Conservation (phyloP, 2,329 filamentous ascomycete species). For the Zasmidium angulare region DNA sequence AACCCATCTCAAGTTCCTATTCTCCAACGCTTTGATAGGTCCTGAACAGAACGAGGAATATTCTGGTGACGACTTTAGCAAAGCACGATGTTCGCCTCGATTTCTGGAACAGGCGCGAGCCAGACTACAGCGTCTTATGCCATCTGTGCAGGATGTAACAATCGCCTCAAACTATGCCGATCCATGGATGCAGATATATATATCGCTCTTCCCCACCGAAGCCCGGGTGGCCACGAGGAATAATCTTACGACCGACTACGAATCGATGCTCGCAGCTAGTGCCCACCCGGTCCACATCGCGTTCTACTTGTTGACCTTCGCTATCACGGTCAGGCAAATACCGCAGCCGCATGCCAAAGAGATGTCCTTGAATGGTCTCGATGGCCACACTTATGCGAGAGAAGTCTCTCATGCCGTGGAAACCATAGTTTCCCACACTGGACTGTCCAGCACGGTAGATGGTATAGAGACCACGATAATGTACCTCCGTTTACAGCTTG, state of each 20-base stretch:
- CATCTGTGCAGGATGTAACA: constrained; percentile 18
- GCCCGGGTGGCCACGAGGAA: constrained; percentile 18
- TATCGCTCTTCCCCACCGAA: constrained; percentile 26
- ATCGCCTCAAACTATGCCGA: constrained; percentile 20
- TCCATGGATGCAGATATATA: constrained; percentile 32
- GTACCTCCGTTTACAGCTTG: constrained; percentile 37
- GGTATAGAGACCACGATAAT: constrained; percentile 36
- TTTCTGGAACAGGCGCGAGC: constrained; percentile 21
- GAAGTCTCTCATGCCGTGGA: constrained; percentile 31
- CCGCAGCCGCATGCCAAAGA: constrained; percentile 13
- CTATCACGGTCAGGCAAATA: constrained; percentile 32
- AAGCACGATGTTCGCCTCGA: constrained; percentile 12
- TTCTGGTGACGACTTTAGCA: not conserved
- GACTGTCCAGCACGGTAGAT: constrained; percentile 33
- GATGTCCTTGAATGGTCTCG: constrained; percentile 9
- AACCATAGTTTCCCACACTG: constrained; percentile 34
- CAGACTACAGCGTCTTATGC: constrained; percentile 27
- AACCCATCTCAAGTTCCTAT: constrained; percentile 32
- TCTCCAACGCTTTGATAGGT: constrained; percentile 33
- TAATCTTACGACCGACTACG: constrained; percentile 30
- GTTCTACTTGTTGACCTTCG: constrained; percentile 30
- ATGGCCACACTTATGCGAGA: constrained; percentile 20
- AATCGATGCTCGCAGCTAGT: constrained; percentile 23
- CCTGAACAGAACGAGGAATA: constrained; percentile 15
- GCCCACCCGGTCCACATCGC: constrained; percentile 28